Evolutionary conservation across 129 eudicot species (phyloP).

Genomic region (Escallonia rubra): DNA sequence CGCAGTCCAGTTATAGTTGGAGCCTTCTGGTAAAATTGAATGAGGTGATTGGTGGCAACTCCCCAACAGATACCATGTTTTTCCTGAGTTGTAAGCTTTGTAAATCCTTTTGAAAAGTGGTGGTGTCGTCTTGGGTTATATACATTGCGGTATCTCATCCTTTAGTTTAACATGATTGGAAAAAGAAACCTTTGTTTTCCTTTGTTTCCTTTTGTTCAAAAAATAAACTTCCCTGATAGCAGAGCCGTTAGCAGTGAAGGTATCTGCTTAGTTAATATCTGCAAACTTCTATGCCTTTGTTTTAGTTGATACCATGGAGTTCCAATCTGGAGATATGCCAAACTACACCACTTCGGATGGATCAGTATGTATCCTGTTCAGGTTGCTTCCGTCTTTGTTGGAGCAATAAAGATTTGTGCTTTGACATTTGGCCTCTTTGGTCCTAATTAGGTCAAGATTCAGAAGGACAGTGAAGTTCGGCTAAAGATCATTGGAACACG

Average conservation of each 20-base stretch:
- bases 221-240: background rate
- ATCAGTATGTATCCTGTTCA: conserved; percentile 47
- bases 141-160: background rate
- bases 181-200: background rate
- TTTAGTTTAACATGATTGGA: background rate
- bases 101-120: too few species aligned
- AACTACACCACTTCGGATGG: conserved; percentile 96
- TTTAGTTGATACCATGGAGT: conserved; percentile 98
- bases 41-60: too few species aligned
- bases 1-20: too few species aligned
- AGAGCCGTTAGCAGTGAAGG: background rate
- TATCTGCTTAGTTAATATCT: background rate
- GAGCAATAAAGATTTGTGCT: background rate
- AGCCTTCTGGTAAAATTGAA: too few species aligned
- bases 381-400: background rate
- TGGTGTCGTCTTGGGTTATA: too few species aligned
- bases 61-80: too few species aligned
- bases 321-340: conserved; percentile 86
- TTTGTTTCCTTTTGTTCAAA: background rate
- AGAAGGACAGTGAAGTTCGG: conserved; percentile 91
- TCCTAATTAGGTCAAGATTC: conserved; percentile 69
- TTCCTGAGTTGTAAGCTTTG: too few species aligned
- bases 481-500: conserved; percentile 92
- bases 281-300: background rate
- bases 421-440: conserved; percentile 3